A percentile compares a stretch with the other conserved stretches of the same genome.
These are phyloP conservation scores for Microstegium vimineum DNA, from an alignment of 176 grass and related monocot genomes.

Conservation along the genomic window DNA sequence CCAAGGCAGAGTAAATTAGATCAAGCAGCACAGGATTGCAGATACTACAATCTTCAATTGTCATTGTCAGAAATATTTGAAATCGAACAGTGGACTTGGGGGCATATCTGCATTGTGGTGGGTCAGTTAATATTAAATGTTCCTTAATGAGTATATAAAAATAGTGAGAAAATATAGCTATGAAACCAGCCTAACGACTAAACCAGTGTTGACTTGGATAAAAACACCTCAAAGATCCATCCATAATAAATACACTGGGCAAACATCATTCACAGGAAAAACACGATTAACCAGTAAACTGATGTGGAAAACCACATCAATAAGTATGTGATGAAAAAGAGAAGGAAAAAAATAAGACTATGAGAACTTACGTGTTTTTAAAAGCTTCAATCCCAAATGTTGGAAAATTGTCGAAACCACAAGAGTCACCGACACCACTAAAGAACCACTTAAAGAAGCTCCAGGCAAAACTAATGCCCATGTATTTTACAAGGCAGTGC, in stretches of 20 bases:
- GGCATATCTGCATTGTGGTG: not conserved
- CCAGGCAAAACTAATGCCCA: conserved; percentile 46
- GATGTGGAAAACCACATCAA: not conserved
- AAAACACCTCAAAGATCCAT: not conserved
- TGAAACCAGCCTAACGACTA: not conserved
- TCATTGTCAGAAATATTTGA: not conserved
- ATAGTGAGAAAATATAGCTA: not conserved
- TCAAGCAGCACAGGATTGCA: not conserved
- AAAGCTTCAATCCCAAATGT: conserved; percentile 45
- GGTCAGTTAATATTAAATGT: not conserved
- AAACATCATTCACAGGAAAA: not conserved
- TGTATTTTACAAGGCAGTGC: conserved; percentile 44
- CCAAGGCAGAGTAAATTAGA: not conserved
- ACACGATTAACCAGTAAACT: not conserved
- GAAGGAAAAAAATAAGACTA: not conserved
- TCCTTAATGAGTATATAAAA: not conserved
- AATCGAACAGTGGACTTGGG: not conserved
- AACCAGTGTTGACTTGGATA: not conserved
- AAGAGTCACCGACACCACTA: conserved; percentile 45
- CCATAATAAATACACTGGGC: not conserved
- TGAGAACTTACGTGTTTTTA: conserved; percentile 23
- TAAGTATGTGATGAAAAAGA: not conserved
- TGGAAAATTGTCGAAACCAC: conserved; percentile 48
- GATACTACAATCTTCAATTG: not conserved
- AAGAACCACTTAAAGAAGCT: conserved; percentile 57